phyloP scores from a whole-genome alignment of 495 filamentous ascomycete genomes.

The Aspergillus affinis region DNA sequence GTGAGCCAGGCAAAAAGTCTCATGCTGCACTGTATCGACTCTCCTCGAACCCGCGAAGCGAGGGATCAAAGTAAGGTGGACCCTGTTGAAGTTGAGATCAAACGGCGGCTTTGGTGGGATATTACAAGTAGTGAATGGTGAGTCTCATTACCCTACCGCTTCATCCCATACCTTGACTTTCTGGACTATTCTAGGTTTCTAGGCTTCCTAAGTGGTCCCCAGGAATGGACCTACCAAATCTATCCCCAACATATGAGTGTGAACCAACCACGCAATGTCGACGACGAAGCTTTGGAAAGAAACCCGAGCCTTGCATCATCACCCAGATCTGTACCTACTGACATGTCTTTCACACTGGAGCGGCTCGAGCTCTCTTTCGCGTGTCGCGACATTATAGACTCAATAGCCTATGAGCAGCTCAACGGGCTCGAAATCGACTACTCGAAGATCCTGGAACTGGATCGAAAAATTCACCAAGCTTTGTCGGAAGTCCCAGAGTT shows the following conservation, averaged over 20 bases:
- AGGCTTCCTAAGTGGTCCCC: conserved; percentile 44
- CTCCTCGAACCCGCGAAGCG: conserved; percentile 12
- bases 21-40: conserved; percentile 48
- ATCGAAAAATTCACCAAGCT: conserved; percentile 34
- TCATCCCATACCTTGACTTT: conserved; percentile 16
- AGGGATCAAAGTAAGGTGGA: conserved; percentile 19
- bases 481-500: conserved; percentile 26
- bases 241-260: conserved; percentile 46
- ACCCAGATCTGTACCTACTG: conserved; percentile 33
- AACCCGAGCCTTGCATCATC: background rate
- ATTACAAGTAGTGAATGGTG: conserved; percentile 48
- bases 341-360: conserved; percentile 44
- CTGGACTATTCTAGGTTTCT: conserved; percentile 26
- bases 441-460: conserved; percentile 34
- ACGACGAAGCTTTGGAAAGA: conserved; percentile 24
- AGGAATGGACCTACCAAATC: conserved; percentile 50
- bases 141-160: conserved; percentile 5
- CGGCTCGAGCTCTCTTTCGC: conserved; percentile 40
- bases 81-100: conserved; percentile 34
- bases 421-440: conserved; percentile 35
- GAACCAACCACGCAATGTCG: conserved; percentile 34
- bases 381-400: conserved; percentile 45
- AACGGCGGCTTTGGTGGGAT: conserved; percentile 50
- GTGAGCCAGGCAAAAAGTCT: conserved; percentile 41
- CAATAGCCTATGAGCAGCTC: conserved; percentile 28